Percentiles rank a stretch among this genome's conserved stretches.
Evolutionary conservation across 805 yeast species (phyloP).

Genomic region (Jamesozyma hellenica): DNA sequence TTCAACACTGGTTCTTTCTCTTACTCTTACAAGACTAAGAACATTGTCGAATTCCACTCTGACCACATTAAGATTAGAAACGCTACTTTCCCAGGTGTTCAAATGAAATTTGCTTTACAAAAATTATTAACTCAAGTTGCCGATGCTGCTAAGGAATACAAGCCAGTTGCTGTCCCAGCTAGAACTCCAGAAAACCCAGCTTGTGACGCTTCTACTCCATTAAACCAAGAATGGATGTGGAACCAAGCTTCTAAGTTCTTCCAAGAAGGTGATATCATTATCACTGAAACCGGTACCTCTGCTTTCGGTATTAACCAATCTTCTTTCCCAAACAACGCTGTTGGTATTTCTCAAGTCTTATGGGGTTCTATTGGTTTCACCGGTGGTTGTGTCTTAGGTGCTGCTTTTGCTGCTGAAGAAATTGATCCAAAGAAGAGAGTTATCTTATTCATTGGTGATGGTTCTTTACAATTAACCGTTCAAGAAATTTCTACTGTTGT

Average conservation of each 20-base stretch:
- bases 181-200: conserved; percentile 39
- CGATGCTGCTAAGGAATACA: conserved; percentile 34
- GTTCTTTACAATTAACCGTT: conserved; percentile 64
- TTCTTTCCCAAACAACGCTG: conserved; percentile 50
- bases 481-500: conserved; percentile 64
- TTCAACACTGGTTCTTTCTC: conserved; percentile 86
- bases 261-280: conserved; percentile 53
- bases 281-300: conserved; percentile 69
- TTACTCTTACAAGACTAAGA: conserved; percentile 62
- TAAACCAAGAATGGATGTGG: conserved; percentile 64
- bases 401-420: conserved; percentile 59
- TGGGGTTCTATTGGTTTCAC: conserved; percentile 73
- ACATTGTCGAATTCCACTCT: conserved; percentile 71
- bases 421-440: conserved; percentile 52
- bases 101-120: conserved; percentile 50
- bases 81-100: conserved; percentile 63
- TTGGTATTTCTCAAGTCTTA: conserved; percentile 63
- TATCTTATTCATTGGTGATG: conserved; percentile 62
- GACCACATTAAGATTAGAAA: conserved; percentile 60
- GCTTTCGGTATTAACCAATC: conserved; percentile 63
- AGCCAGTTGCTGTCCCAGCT: conserved; percentile 47
- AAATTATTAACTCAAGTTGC: conserved; percentile 33
- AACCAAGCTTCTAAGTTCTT: conserved; percentile 52
- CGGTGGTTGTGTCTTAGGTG: conserved; percentile 59
- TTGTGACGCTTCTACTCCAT: conserved; percentile 35